Evolutionary conservation across 2,329 filamentous ascomycete species (phyloP), one percentile per base, ranked within the genome.

Genomic region (Botryotinia convoluta): DNA sequence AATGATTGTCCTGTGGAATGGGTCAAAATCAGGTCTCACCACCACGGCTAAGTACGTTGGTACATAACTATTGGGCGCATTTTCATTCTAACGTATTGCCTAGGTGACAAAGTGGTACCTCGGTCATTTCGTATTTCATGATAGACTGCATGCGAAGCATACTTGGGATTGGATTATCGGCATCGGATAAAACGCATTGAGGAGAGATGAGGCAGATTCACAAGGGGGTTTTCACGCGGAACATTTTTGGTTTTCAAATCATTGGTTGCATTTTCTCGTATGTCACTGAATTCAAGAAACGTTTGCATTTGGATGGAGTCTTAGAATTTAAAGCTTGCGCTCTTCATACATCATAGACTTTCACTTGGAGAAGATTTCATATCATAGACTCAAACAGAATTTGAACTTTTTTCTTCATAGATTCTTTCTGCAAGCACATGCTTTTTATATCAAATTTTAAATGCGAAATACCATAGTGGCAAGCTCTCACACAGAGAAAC

Each of bases 41-140:
- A 20, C 22, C 18, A 48, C 35, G 65, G 35, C 51, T 71, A 37
- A 54, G 71, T 72, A 72, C 26, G 65, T 68, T 37, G 10, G 57
- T 48, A 37, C 10, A 68, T 48, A 37, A 3, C 22, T 32, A 26
- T 44, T 45, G 22, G 2, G 22, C 29, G 35, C 22, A 20, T 67
- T 32, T 22, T 39, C 20, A 20, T 29, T 54, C 51, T 72, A 48
- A 72, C 29, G 10, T 22, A 60, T 32, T 16, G 10, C 48, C 22
- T n/a, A 67, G 69, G 45, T 8, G 16, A 57, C 60, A 54, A 72
- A 72, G 35, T 57, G n/a, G n/a, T 42, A 37, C 22, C 48, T 68
- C 37, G n/a, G 22, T 18, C 18, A 57, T 39, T 12, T 42, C n/a
- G 35, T 32, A 5, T 42, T 10, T 68, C 39, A 22, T 42, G 16